phyloP scores from a whole-genome alignment of 768 basidiomycete genomes.

The Kwoniella newhampshirensis region DNA sequence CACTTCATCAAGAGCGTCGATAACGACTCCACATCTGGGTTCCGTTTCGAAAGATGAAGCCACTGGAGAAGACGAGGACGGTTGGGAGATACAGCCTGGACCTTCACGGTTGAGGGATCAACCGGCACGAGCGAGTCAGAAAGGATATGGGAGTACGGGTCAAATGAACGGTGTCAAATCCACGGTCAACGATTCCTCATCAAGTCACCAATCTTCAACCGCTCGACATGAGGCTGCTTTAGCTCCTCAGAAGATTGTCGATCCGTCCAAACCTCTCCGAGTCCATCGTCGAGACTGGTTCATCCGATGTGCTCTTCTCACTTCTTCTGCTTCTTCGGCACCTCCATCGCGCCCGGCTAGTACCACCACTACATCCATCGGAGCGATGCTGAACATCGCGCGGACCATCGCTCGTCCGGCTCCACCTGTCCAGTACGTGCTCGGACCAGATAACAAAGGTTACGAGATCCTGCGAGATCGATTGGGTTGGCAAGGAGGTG shows the following conservation, averaged over 20 bases:
- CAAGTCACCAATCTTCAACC: background rate
- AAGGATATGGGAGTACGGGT: no score
- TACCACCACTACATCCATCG: conserved; percentile 25
- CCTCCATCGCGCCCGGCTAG: conserved; percentile 1
- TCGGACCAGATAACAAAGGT: conserved; percentile 48
- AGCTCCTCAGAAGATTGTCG: no score
- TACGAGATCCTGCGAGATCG: conserved; percentile 35
- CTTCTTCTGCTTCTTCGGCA: conserved; percentile 4
- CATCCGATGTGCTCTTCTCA: conserved; percentile 44
- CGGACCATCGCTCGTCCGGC: background rate
- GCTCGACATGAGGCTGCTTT: background rate
- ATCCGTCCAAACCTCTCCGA: conserved; percentile 18
- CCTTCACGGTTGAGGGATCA: background rate
- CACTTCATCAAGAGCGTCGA: no score
- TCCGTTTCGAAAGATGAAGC: no score
- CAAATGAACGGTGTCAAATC: no score
- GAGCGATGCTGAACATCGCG: conserved; percentile 26
- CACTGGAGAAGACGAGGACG: conserved; percentile 9
- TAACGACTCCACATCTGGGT: no score
- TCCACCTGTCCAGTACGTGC: conserved; percentile 27
- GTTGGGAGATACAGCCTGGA: background rate
- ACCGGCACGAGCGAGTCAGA: no score
- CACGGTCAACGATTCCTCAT: no score
- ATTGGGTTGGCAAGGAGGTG: conserved; percentile 47
- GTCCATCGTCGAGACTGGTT: conserved; percentile 44